Evolutionary conservation across 2,329 filamentous ascomycete genomes (phyloP).

Genomic region (Pleomassaria siparia): DNA sequence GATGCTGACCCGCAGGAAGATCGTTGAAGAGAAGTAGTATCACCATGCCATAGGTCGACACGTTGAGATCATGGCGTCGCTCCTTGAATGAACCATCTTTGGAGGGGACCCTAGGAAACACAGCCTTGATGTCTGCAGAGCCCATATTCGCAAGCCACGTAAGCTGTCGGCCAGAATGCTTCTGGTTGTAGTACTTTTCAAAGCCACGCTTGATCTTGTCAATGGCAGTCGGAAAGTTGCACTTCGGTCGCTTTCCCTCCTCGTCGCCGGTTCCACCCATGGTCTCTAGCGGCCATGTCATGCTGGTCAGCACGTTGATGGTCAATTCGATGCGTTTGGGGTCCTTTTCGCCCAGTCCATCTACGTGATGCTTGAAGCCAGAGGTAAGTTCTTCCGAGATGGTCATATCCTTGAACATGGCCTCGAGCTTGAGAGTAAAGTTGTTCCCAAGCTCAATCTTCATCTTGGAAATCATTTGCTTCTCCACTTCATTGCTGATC

Average conservation of each 20-base stretch:
- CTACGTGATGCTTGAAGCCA: slow-evolving; percentile 72
- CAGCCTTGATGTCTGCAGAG: slow-evolving; percentile 81
- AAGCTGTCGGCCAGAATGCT: slow-evolving; percentile 83
- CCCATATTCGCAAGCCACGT: slow-evolving; percentile 80
- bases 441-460: slow-evolving; percentile 94
- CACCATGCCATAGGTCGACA: slow-evolving; percentile 90
- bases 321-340: slow-evolving; percentile 72
- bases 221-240: slow-evolving; percentile 75
- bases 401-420: slow-evolving; percentile 97
- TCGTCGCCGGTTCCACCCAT: slow-evolving; percentile 63
- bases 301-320: slow-evolving; percentile 85
- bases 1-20: slow-evolving; percentile 52
- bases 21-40: slow-evolving; percentile 90
- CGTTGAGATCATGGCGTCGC: slow-evolving; percentile 84
- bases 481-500: slow-evolving; percentile 88
- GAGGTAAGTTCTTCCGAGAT: slow-evolving; percentile 80
- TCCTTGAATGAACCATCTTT: slow-evolving; percentile 68
- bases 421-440: slow-evolving; percentile 89
- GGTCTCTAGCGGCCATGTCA: slow-evolving; percentile 91
- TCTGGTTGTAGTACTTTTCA: slow-evolving; percentile 82
- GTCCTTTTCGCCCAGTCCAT: slow-evolving; percentile 57
- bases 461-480: slow-evolving; percentile 95
- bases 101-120: slow-evolving; percentile 71
- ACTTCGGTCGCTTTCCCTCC: slow-evolving; percentile 51
- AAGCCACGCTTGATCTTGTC: slow-evolving; percentile 79